Percentiles rank a stretch among this genome's conserved stretches.
Conservation (phyloP, 1,284 basidiomycete species). For the Melampsora americana region DNA sequence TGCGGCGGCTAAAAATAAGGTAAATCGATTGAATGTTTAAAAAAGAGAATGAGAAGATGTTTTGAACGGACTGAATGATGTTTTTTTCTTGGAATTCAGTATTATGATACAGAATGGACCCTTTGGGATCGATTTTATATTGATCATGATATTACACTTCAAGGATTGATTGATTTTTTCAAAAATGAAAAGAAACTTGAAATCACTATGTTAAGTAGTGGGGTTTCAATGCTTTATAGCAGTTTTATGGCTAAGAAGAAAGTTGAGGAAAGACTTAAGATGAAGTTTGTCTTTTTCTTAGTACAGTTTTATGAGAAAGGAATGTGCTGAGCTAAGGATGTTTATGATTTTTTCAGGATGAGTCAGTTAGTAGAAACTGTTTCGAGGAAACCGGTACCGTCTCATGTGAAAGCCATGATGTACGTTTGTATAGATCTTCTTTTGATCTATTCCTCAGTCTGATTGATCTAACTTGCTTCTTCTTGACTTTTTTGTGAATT, state of each 20-base stretch:
- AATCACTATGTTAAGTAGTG: constrained; percentile 91
- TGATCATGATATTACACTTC: constrained; percentile 79
- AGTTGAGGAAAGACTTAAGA: constrained; percentile 75
- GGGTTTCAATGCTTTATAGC: constrained; percentile 97
- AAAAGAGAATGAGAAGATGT: background rate
- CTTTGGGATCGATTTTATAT: constrained; percentile 98
- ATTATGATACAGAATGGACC: constrained; percentile 85
- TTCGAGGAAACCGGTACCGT: constrained; percentile 82
- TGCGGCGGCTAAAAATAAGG: constrained; percentile 78
- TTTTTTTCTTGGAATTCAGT: constrained; percentile 59
- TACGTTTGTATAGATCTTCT: background rate
- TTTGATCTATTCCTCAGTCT: background rate
- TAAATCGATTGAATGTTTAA: background rate
- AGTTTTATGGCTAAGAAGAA: constrained; percentile 87
- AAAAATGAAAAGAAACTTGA: constrained; percentile 78
- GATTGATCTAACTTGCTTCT: background rate
- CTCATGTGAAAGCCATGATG: constrained; percentile 52
- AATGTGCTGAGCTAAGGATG: constrained; percentile 52
- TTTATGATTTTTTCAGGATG: constrained; percentile 59
- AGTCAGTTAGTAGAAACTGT: constrained; percentile 86
- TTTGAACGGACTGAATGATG: constrained; percentile 45
- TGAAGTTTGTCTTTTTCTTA: constrained; percentile 59
- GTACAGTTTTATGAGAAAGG: constrained; percentile 50
- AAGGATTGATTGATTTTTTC: constrained; percentile 83
- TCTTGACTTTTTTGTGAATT: background rate